Conservation (phyloP, 2,329 filamentous ascomycete species). For the Atkinsonella texensis region DNA sequence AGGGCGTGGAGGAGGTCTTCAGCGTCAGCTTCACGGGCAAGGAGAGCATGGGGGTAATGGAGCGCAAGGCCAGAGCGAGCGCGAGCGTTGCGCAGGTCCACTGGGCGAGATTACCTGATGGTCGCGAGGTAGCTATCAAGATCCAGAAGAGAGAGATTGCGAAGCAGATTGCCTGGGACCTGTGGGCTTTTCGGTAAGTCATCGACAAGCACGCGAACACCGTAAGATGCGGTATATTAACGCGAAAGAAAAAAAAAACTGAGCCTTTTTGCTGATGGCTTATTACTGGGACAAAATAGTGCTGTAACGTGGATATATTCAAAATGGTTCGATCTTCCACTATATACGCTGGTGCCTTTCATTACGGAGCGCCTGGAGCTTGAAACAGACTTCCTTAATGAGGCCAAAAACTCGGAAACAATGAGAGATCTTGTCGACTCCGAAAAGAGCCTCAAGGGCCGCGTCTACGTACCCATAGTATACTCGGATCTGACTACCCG, state of each 20-base stretch:
- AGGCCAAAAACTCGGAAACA: conserved; percentile 74
- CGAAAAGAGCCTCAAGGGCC: conserved; percentile 63
- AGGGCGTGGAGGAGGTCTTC: conserved; percentile 79
- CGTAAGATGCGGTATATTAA: neutral
- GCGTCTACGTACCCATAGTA: conserved; percentile 80
- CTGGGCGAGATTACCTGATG: conserved; percentile 78
- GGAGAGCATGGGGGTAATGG: conserved; percentile 54
- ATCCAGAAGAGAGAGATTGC: conserved; percentile 93
- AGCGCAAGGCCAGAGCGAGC: conserved; percentile 53
- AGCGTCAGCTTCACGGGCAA: conserved; percentile 70
- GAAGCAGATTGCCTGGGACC: conserved; percentile 82
- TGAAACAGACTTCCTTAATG: conserved; percentile 90
- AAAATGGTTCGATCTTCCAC: conserved; percentile 81
- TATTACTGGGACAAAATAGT: conserved; percentile 25
- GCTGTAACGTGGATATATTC: conserved; percentile 75
- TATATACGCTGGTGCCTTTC: conserved; percentile 84
- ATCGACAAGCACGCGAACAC: neutral
- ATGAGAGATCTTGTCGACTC: conserved; percentile 67
- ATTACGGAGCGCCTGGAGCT: conserved; percentile 84
- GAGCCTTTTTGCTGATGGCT: neutral
- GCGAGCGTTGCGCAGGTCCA: conserved; percentile 96
- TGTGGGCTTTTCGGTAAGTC: conserved; percentile 81
- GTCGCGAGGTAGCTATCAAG: conserved; percentile 87
- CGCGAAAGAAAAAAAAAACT: neutral
- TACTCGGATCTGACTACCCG: conserved; percentile 73